Conservation (phyloP, 768 basidiomycete genomes). For the Kwoniella botswanensis region DNA sequence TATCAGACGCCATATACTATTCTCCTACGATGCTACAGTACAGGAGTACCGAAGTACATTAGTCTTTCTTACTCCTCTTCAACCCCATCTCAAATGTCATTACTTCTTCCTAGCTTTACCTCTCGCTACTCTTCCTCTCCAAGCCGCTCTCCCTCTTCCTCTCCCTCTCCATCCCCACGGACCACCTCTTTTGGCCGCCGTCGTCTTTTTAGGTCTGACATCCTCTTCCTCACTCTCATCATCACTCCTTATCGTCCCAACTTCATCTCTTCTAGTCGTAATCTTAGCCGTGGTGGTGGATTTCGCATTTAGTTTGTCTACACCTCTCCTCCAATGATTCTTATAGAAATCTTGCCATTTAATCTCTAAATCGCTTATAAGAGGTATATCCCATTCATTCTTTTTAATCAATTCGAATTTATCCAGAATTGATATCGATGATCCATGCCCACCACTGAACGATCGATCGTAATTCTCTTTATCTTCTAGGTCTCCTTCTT, state of each 20-base stretch:
- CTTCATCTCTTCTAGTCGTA: not conserved
- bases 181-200: slow-evolving; percentile 7
- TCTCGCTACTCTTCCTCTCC: slow-evolving; percentile 21
- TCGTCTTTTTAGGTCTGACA: slow-evolving; percentile 1
- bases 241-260: not conserved
- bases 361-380: slow-evolving; percentile 12
- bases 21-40: no score
- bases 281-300: not conserved
- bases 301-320: slow-evolving; percentile 22
- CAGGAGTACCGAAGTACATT: no score
- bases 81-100: no score
- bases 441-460: not conserved
- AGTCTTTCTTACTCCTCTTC: no score
- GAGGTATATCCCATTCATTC: slow-evolving; percentile 16
- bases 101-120: slow-evolving; percentile 27
- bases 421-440: not conserved
- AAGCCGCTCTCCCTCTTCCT: slow-evolving; percentile 21
- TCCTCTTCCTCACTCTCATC: slow-evolving; percentile 11
- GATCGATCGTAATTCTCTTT: not conserved
- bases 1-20: no score
- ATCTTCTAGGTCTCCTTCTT: not conserved
- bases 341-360: slow-evolving; percentile 40
- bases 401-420: not conserved
- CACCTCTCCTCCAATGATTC: slow-evolving; percentile 49
- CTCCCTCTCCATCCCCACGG: slow-evolving; percentile 18